Conservation (phyloP, 2,329 filamentous ascomycete species). For the Coleophoma cylindrospora region DNA sequence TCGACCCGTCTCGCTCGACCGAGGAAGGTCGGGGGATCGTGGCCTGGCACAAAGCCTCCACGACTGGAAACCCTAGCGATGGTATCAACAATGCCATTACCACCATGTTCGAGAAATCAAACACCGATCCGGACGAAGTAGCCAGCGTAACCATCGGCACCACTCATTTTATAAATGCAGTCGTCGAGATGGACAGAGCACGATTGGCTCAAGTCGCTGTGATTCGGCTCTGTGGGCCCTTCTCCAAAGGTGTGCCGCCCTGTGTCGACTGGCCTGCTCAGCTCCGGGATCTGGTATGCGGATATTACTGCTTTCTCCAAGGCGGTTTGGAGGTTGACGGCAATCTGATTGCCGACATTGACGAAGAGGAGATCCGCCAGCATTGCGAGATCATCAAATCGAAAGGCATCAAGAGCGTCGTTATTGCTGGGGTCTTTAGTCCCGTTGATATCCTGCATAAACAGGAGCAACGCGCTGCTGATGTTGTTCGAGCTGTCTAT, state of each 20-base stretch:
- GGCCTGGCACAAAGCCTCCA: slow-evolving; percentile 14
- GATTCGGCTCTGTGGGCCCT: slow-evolving; percentile 48
- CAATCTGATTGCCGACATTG: slow-evolving; percentile 9
- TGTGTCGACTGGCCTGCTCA: slow-evolving; percentile 47
- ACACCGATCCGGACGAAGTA: slow-evolving; percentile 23
- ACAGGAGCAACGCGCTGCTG: slow-evolving; percentile 37
- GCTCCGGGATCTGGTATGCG: slow-evolving; percentile 40
- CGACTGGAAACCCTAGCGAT: slow-evolving; percentile 14
- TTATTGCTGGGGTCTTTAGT: slow-evolving; percentile 45
- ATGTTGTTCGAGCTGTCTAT: slow-evolving; percentile 5
- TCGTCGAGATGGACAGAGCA: slow-evolving; percentile 45
- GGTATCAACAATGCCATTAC: slow-evolving; percentile 15
- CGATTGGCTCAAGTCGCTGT: slow-evolving; percentile 47
- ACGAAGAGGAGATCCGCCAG: slow-evolving; percentile 5
- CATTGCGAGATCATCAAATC: slow-evolving; percentile 9
- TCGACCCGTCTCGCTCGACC: slow-evolving; percentile 9
- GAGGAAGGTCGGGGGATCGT: slow-evolving; percentile 10
- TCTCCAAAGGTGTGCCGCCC: slow-evolving; percentile 31
- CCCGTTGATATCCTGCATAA: slow-evolving; percentile 43
- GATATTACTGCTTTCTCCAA: slow-evolving; percentile 38
- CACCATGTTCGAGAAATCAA: slow-evolving; percentile 14
- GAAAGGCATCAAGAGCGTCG: slow-evolving; percentile 37
- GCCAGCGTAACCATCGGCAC: slow-evolving; percentile 15
- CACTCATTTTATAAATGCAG: slow-evolving; percentile 55
- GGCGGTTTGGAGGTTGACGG: slow-evolving; percentile 40